Evolutionary conservation across 164 flowering plant genomes (phyloP).

Genomic region (Tinospora cordifolia): DNA sequence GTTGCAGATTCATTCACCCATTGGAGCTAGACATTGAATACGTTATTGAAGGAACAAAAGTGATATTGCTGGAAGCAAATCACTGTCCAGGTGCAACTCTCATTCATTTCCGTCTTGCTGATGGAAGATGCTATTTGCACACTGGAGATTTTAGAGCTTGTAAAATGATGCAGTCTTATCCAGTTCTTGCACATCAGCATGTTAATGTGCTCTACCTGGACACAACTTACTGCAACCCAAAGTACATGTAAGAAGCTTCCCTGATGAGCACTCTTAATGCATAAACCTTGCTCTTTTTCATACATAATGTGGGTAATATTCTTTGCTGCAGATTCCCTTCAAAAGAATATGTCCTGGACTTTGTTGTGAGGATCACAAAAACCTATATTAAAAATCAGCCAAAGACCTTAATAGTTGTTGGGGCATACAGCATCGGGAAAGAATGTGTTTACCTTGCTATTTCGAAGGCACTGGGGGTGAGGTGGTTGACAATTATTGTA

Average conservation of each 20-base stretch:
- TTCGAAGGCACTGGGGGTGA: constrained; percentile 61
- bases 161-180: constrained; percentile 50
- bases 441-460: constrained; percentile 65
- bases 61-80: constrained; percentile 67
- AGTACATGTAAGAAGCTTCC: constrained; percentile 34
- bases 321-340: constrained; percentile 54
- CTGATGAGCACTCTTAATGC: background rate
- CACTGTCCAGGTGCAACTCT: constrained; percentile 83
- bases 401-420: constrained; percentile 60
- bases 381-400: constrained; percentile 44
- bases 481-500: constrained; percentile 1
- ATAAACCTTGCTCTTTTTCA: background rate
- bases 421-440: constrained; percentile 83
- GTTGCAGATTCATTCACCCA: constrained; percentile 41
- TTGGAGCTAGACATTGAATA: constrained; percentile 48
- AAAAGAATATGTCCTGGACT: constrained; percentile 48
- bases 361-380: constrained; percentile 41
- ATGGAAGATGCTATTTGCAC: constrained; percentile 54
- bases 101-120: constrained; percentile 45
- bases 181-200: constrained; percentile 34
- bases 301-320: background rate
- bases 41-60: constrained; percentile 47
- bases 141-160: constrained; percentile 82
- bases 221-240: constrained; percentile 77
- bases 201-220: constrained; percentile 59